phyloP scores from a whole-genome alignment of 192 early-diverging fungal genomes.

The Spinellus fusiger region DNA sequence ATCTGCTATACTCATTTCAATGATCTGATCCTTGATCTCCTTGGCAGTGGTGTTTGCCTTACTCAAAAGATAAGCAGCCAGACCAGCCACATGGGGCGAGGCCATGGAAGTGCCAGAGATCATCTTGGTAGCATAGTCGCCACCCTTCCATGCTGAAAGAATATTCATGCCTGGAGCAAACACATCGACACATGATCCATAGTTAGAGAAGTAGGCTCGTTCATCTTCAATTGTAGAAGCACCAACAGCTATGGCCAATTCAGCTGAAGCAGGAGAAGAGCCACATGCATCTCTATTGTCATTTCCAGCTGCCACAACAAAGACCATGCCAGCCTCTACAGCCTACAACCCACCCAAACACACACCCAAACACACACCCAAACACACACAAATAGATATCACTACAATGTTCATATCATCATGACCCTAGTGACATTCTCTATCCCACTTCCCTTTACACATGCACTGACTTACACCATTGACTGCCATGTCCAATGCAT shows the following conservation, averaged over 20 bases:
- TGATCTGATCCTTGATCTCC: slow-evolving; percentile 61
- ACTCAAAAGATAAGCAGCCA: slow-evolving; percentile 49
- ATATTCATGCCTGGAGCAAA: slow-evolving; percentile 88
- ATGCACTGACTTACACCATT: slow-evolving; percentile 43
- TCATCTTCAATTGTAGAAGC: slow-evolving; percentile 75
- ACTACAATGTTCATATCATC: background rate
- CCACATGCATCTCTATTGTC: slow-evolving; percentile 82
- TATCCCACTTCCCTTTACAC: too few species aligned
- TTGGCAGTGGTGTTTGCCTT: slow-evolving; percentile 39
- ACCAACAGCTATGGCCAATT: slow-evolving; percentile 84
- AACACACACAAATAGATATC: background rate
- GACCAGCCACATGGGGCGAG: slow-evolving; percentile 68
- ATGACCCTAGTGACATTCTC: too few species aligned
- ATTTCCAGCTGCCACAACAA: slow-evolving; percentile 91
- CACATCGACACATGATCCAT: slow-evolving; percentile 86
- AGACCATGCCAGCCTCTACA: slow-evolving; percentile 63
- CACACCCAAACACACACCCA: background rate
- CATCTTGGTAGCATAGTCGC: slow-evolving; percentile 21
- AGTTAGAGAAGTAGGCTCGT: slow-evolving; percentile 84
- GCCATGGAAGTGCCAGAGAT: slow-evolving; percentile 72
- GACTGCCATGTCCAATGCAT: slow-evolving; percentile 79
- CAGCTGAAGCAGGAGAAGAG: slow-evolving; percentile 78
- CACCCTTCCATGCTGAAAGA: slow-evolving; percentile 59
- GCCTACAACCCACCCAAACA: slow-evolving; percentile 40
- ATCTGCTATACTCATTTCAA: slow-evolving; percentile 54